Evolutionary conservation across 2,329 filamentous ascomycete genomes (phyloP), one percentile per base, ranked within the genome.

Genomic region (Bipolaris oryzae): DNA sequence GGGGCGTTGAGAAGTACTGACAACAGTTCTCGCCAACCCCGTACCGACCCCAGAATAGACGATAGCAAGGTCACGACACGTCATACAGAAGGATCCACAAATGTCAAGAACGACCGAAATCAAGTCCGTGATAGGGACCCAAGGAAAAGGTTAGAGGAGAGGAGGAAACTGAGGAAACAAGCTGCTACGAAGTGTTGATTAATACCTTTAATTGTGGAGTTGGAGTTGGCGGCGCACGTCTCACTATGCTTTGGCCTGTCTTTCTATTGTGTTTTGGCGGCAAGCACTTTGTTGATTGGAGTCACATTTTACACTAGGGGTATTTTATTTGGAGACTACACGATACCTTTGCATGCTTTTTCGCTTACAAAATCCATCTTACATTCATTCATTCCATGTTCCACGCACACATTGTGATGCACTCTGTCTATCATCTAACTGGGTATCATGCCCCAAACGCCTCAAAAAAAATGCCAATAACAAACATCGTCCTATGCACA

Each of bases 121-220:
- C 55, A 70, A 33, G 68, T 73, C 34, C 65, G 70, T 6, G 73
- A 71, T 51, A 64, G 63, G 41, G 60, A 68, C 25, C 72, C 73
- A 13, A 68, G 60, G 41, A 60, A 58, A 43, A 57, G 71, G 15
- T 60, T 74, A 6, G 61, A 58, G 43, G 68, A 69, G 50, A 63
- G 66, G 55, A 75, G 64, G 62, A 66, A 62, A 54, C 54, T 67
- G 58, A 71, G 60, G 56, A 68, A 68, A 47, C 58, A 60, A 20
- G 56, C 44, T 23, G 53, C 59, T 23, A 44, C 38, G n/a, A 49
- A 42, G 49, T 16, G 49, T 28, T 41, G 28, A 41, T 18, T 41
- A 18, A 34, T 44, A 20, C 34, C 20, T 13, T 45, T 37, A 1
- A 23, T 7, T n/a, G 9, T n/a, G n/a, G n/a, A 6, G 16, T 45